These are phyloP conservation scores for Scheffersomyces coipomensis DNA, from an alignment of 805 yeast genomes.

Conservation along the genomic window DNA sequence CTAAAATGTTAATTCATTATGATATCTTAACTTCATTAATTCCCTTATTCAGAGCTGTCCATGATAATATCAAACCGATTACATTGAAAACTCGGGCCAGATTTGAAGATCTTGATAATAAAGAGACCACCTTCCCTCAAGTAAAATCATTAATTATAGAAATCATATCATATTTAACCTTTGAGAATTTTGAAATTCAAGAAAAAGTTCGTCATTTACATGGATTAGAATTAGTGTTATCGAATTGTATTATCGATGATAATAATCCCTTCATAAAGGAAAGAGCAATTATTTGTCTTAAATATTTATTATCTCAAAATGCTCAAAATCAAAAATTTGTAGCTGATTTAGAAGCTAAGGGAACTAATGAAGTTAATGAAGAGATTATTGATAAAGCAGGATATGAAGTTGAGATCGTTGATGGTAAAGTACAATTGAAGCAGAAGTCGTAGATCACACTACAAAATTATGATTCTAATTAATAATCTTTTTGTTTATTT, in stretches of 20 bases:
- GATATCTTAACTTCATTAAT: constrained; percentile 33
- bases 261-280: constrained; percentile 89
- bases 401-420: constrained; percentile 65
- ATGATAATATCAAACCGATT: constrained; percentile 35
- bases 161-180: constrained; percentile 56
- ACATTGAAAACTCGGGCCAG: constrained; percentile 23
- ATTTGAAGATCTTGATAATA: not conserved
- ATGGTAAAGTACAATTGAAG: constrained; percentile 67
- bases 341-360: constrained; percentile 69
- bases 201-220: constrained; percentile 63
- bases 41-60: constrained; percentile 37
- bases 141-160: constrained; percentile 68
- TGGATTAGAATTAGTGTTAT: constrained; percentile 69
- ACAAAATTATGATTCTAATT: not conserved
- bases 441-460: constrained; percentile 10
- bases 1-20: constrained; percentile 41
- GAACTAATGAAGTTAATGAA: constrained; percentile 50
- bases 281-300: constrained; percentile 74
- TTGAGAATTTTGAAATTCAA: constrained; percentile 55
- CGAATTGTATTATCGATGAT: constrained; percentile 82
- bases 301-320: constrained; percentile 65
- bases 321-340: constrained; percentile 73
- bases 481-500: not conserved
- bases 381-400: constrained; percentile 64
- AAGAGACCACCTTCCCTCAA: constrained; percentile 49